A percentile compares a stretch with the other conserved stretches of the same genome.
Conservation (phyloP, 2,329 filamentous ascomycete species). For the Pseudofabraea citricarpa region DNA sequence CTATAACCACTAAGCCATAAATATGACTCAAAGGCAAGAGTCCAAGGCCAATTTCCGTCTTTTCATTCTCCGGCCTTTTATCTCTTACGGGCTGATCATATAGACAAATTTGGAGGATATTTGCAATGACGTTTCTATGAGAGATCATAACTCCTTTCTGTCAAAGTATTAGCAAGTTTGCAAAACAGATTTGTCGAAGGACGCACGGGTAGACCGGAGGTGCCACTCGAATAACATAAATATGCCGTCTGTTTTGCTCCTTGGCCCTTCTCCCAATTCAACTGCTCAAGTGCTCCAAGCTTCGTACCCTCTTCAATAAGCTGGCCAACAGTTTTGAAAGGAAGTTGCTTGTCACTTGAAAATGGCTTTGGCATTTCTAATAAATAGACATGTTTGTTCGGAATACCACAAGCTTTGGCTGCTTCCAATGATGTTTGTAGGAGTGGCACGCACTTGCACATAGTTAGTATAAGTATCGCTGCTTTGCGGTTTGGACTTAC, state of each 20-base stretch:
- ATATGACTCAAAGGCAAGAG: constrained; percentile 81
- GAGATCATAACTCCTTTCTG: constrained; percentile 83
- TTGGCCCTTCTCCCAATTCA: constrained; percentile 60
- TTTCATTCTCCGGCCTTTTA: constrained; percentile 6
- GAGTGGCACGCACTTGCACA: constrained; percentile 56
- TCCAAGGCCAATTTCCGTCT: constrained; percentile 48
- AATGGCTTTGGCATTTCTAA: constrained; percentile 59
- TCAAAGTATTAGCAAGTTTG: neutral
- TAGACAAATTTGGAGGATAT: constrained; percentile 57
- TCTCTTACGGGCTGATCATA: constrained; percentile 35
- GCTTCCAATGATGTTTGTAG: constrained; percentile 60
- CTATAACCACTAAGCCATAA: constrained; percentile 70
- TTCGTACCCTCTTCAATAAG: constrained; percentile 56
- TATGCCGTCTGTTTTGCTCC: constrained; percentile 67
- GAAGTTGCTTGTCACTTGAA: constrained; percentile 40
- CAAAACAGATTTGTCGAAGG: neutral
- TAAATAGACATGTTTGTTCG: constrained; percentile 61
- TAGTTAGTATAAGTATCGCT: no score
- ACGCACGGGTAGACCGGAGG: constrained; percentile 63
- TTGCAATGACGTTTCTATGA: constrained; percentile 74
- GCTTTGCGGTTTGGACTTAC: no score
- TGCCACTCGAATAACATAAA: constrained; percentile 76
- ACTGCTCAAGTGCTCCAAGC: constrained; percentile 46
- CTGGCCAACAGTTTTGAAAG: constrained; percentile 62
- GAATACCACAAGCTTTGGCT: constrained; percentile 57